Evolutionary conservation across 768 basidiomycete genomes (phyloP).

Genomic region (Boletus patriciae): DNA sequence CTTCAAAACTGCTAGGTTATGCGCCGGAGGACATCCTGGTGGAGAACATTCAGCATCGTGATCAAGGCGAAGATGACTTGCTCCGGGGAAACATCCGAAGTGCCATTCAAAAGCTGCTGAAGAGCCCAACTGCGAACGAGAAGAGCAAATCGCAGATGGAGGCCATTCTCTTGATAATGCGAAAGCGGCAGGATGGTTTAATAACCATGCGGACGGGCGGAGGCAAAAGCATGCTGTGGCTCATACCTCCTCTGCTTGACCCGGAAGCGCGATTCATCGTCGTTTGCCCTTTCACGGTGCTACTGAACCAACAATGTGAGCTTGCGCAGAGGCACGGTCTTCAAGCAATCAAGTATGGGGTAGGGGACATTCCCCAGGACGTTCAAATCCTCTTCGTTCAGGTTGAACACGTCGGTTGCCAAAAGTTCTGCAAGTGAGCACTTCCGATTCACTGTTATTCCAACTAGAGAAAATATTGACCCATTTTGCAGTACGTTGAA

Average conservation of each 20-base stretch:
- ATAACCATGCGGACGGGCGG: constrained; percentile 7
- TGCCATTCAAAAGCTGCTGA: background rate
- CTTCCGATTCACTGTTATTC: background rate
- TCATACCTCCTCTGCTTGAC: background rate
- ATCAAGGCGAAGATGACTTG: background rate
- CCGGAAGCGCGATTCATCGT: background rate
- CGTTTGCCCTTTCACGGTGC: constrained; percentile 2
- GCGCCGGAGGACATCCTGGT: background rate
- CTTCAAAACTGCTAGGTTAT: background rate
- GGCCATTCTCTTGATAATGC: background rate
- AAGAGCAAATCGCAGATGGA: constrained; percentile 4
- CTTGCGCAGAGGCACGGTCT: background rate
- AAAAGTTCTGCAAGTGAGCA: background rate
- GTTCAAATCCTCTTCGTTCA: constrained; percentile 4
- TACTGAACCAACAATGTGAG: background rate
- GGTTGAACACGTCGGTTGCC: background rate
- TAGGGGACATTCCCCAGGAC: background rate
- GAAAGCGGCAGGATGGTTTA: constrained; percentile 1
- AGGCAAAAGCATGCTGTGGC: constrained; percentile 7
- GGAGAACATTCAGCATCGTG: background rate
- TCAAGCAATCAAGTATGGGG: background rate
- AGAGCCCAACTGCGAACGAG: background rate
- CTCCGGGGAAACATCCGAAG: background rate
- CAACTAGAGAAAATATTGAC: background rate
- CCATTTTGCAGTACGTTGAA: background rate